phyloP scores from a whole-genome alignment of 129 eudicot species.

The Artemisia argyi region DNA sequence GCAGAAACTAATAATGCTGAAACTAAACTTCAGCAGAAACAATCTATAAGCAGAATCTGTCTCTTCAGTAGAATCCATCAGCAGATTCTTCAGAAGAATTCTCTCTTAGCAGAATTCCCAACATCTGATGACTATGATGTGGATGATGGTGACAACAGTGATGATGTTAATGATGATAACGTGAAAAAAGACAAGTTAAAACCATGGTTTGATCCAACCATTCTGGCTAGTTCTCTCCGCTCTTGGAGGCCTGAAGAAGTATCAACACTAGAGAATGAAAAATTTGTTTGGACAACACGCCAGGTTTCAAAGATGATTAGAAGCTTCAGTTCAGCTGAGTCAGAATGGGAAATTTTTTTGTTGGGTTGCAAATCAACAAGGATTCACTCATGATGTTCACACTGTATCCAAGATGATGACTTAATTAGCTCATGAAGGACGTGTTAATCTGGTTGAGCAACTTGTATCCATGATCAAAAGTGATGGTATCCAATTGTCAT shows the following conservation, averaged over 20 bases:
- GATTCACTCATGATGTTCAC: slow-evolving; percentile 66
- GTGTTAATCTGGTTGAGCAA: slow-evolving; percentile 49
- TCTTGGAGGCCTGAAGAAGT: slow-evolving; percentile 75
- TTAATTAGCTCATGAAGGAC: slow-evolving; percentile 64
- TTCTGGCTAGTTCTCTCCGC: slow-evolving; percentile 64
- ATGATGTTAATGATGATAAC: slow-evolving; percentile 16
- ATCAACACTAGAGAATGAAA: slow-evolving; percentile 62
- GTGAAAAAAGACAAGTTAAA: slow-evolving; percentile 39
- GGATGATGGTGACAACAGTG: slow-evolving; percentile 34
- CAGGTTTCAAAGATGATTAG: slow-evolving; percentile 82
- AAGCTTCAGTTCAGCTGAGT: slow-evolving; percentile 66
- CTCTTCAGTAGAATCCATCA: no score
- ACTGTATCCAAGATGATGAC: slow-evolving; percentile 69
- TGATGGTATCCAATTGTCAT: slow-evolving; percentile 54
- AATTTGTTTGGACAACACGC: slow-evolving; percentile 78
- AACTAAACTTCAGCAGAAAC: no score
- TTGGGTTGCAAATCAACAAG: slow-evolving; percentile 78
- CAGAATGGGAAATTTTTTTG: slow-evolving; percentile 78
- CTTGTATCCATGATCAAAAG: slow-evolving; percentile 47
- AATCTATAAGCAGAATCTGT: no score
- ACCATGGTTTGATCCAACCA: slow-evolving; percentile 85
- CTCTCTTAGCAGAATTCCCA: no score
- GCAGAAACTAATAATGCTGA: no score
- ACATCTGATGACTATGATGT: slow-evolving; percentile 34
- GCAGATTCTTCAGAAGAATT: no score